These are phyloP conservation scores for Neurospora sp. DNA, from an alignment of 2,329 filamentous ascomycete genomes.

Conservation along the genomic window DNA sequence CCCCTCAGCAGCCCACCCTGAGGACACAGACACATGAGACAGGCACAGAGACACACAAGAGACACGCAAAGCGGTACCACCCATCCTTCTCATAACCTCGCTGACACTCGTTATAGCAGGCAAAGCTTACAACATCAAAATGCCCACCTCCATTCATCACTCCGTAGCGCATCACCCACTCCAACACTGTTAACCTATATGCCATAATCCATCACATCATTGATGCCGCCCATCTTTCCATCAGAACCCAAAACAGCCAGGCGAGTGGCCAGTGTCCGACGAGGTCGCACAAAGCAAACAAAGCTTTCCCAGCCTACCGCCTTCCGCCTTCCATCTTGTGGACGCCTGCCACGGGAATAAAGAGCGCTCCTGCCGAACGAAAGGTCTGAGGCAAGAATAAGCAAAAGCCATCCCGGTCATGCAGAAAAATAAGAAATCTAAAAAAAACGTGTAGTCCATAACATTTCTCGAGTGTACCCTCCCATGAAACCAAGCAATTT, in stretches of 20 bases:
- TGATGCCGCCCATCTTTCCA: conserved; percentile 1
- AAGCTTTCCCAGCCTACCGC: conserved; percentile 3
- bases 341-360: conserved; percentile 13
- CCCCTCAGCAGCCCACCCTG: not conserved
- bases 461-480: conserved; percentile 12
- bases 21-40: not conserved
- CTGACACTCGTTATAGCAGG: not conserved
- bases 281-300: conserved; percentile 9
- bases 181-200: conserved; percentile 9
- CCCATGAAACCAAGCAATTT: conserved; percentile 9
- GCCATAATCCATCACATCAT: conserved; percentile 13
- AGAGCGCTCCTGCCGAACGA: conserved; percentile 6
- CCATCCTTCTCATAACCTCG: not conserved
- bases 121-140: not conserved
- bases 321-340: conserved; percentile 7
- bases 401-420: conserved; percentile 41
- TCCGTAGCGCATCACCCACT: not conserved
- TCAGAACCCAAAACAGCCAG: conserved; percentile 2
- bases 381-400: conserved; percentile 21
- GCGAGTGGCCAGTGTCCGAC: conserved; percentile 5
- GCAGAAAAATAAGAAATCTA: conserved; percentile 39
- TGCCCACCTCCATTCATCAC: not conserved
- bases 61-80: not conserved
- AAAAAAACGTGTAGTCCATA: conserved; percentile 20
- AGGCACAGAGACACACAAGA: not conserved